Evolutionary conservation across 345 rosid genomes (phyloP), one percentile per base, ranked within the genome.

Genomic region (Diplotaxis tenuifolia): DNA sequence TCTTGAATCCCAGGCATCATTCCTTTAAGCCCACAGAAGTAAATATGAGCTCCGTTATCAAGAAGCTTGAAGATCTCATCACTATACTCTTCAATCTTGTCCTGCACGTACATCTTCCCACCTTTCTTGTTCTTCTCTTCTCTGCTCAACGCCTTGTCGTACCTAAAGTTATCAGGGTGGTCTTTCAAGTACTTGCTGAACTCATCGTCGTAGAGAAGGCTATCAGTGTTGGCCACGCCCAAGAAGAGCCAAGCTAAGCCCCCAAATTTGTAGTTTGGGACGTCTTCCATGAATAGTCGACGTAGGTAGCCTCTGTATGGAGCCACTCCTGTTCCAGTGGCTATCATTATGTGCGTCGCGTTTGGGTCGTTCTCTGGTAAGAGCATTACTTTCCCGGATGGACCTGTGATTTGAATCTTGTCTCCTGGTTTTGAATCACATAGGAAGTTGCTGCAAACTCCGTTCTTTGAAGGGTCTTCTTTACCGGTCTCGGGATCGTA

Each of bases 1-100:
- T 86, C 94, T 73, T 95, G 99, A 53, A 95, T 95, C 69, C 99
- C 99, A 0, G 99, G 99, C 98, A 95, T 95, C 99, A 95, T 95
- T 38, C 99, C 99, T 80, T 80, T 88, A 2, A 95, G 96, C 79
- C 99, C 99, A 25, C 99, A 95, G 83, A 95, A 95, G 67, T 95
- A 95, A 3, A 95, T 92, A 82, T 95, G 99, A 1, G 97, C 99
- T 45, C 99, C 97, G 9, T 75, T 73, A 15, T 92, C 99, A 83
- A 95, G 78, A 5, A 90, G 89, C 81, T 89, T 95, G 88, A 95
- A 95, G 64, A 95, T 84, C 63, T 92, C 92, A 20, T 95, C 96
- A 9, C 99, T 92, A 82, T 90, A 95, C 63, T 95, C 99, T 66
- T 92, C 96, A 0, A 95, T 95, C 87, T 95, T 95, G 79, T 95